Percentiles rank a stretch among this genome's conserved stretches.
Evolutionary conservation across 2,329 filamentous ascomycete species (phyloP).

Genomic region (Remersonia thermophila): DNA sequence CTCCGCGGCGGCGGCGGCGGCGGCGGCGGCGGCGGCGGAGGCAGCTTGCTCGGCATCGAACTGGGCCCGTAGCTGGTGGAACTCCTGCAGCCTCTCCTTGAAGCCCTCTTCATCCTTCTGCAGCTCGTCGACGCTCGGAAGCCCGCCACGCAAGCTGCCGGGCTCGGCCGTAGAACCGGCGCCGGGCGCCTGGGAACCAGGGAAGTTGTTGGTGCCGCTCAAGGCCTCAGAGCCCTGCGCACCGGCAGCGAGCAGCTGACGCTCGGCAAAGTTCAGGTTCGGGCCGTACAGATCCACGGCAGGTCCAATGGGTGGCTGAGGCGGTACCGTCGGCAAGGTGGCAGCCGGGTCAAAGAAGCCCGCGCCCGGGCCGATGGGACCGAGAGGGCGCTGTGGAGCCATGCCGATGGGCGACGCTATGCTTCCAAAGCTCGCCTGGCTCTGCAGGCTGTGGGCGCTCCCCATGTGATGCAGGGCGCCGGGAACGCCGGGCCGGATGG

Average conservation of each 20-base stretch:
- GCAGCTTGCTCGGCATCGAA: conserved; percentile 44
- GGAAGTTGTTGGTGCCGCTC: conserved; percentile 19
- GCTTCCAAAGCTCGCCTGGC: conserved; percentile 90
- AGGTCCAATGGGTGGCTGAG: conserved; percentile 32
- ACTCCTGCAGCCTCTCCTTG: conserved; percentile 67
- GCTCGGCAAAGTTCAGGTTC: conserved; percentile 48
- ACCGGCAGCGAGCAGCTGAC: conserved; percentile 36
- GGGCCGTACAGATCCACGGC: conserved; percentile 47
- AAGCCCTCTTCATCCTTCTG: conserved; percentile 46
- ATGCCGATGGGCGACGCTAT: conserved; percentile 74
- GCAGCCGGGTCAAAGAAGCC: conserved; percentile 56
- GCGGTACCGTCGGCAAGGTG: conserved; percentile 29
- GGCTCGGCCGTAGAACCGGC: conserved; percentile 24
- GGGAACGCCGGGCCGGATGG: conserved; percentile 36
- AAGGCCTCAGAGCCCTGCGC: conserved; percentile 24
- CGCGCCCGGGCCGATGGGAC: conserved; percentile 45
- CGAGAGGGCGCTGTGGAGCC: conserved; percentile 38
- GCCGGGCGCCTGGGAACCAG: conserved; percentile 27
- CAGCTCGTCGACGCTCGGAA: conserved; percentile 40
- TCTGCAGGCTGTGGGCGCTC: conserved; percentile 90
- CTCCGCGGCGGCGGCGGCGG: conserved; percentile 11
- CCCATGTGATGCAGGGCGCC: conserved; percentile 73
- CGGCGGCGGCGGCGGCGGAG: conserved; percentile 12
- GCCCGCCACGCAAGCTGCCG: conserved; percentile 29
- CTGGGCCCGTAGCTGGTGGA: conserved; percentile 65